Conservation (phyloP, 2,329 filamentous ascomycete species). For the Aurifilum marmelostoma region DNA sequence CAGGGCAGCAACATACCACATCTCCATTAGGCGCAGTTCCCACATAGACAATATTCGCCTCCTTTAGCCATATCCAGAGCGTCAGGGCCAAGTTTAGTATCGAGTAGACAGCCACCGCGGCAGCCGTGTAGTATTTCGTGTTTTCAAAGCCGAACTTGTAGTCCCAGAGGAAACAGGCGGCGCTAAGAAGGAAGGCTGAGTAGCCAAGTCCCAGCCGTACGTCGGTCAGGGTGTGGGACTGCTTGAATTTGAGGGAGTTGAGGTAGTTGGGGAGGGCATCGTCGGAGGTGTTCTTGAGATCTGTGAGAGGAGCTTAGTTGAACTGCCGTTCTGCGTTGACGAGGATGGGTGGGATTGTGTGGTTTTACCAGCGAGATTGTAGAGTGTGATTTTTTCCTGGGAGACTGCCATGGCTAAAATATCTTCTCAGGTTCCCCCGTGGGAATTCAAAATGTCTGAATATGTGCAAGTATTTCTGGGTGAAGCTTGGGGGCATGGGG, state of each 20-base stretch:
- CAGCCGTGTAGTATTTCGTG: slow-evolving; percentile 80
- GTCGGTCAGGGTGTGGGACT: slow-evolving; percentile 80
- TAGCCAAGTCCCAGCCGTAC: slow-evolving; percentile 85
- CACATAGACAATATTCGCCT: slow-evolving; percentile 80
- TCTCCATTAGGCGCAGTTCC: slow-evolving; percentile 69
- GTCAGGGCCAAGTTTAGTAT: slow-evolving; percentile 77
- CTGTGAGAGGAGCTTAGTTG: slow-evolving; percentile 49
- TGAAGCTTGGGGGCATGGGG: background rate
- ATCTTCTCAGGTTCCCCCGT: background rate
- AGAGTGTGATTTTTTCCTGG: slow-evolving; percentile 64
- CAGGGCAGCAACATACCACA: slow-evolving; percentile 51
- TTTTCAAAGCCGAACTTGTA: slow-evolving; percentile 87
- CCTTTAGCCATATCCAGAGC: slow-evolving; percentile 82
- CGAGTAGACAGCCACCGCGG: slow-evolving; percentile 79
- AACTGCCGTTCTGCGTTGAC: slow-evolving; percentile 14
- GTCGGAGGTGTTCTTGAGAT: slow-evolving; percentile 95
- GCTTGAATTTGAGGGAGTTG: slow-evolving; percentile 81
- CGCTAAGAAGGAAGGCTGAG: slow-evolving; percentile 76
- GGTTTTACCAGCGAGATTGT: slow-evolving; percentile 65
- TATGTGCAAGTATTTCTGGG: too few relatives aligned
- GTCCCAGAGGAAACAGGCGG: slow-evolving; percentile 86
- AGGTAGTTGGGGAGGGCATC: slow-evolving; percentile 94
- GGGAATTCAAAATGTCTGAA: background rate
- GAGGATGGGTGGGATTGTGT: too few relatives aligned
- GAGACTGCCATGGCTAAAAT: slow-evolving; percentile 43